Conservation (phyloP, 2,329 filamentous ascomycete species). For the Didymella exigua region DNA sequence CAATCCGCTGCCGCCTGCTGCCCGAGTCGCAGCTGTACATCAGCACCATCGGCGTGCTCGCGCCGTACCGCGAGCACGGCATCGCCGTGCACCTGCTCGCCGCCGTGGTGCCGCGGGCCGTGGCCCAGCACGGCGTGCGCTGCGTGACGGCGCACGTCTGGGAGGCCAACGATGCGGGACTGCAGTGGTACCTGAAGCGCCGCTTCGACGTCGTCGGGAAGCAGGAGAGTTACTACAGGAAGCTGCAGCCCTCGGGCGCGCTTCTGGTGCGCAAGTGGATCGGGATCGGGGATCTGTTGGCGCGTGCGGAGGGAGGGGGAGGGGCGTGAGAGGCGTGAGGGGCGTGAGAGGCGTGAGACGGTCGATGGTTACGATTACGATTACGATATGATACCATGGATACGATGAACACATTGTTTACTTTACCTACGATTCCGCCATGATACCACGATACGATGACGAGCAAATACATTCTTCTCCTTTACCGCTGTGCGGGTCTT, state of each 20-base stretch:
- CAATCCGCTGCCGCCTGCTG: conserved; percentile 55
- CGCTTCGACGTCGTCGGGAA: conserved; percentile 60
- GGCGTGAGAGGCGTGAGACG: not conserved
- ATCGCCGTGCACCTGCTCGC: conserved; percentile 62
- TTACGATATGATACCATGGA: not conserved
- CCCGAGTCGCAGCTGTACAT: conserved; percentile 60
- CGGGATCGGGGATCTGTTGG: conserved; percentile 43
- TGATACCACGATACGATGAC: no score
- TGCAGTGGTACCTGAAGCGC: conserved; percentile 65
- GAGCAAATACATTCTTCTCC: no score
- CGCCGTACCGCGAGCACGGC: conserved; percentile 63
- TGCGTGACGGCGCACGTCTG: conserved; percentile 68
- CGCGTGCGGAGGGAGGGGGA: not conserved
- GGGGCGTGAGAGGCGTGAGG: not conserved
- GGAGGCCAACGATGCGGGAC: conserved; percentile 64
- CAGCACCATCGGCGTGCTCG: conserved; percentile 64
- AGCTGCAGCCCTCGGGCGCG: conserved; percentile 62
- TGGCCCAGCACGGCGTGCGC: conserved; percentile 57
- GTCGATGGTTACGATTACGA: not conserved
- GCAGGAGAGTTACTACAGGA: conserved; percentile 64
- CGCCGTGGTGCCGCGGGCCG: conserved; percentile 53
- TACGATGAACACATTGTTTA: not conserved
- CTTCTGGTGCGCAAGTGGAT: conserved; percentile 57
- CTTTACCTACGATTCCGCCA: no score
- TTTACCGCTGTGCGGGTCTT: no score